Conservation (phyloP, 2,329 filamentous ascomycete genomes). For the Nemania sp. region DNA sequence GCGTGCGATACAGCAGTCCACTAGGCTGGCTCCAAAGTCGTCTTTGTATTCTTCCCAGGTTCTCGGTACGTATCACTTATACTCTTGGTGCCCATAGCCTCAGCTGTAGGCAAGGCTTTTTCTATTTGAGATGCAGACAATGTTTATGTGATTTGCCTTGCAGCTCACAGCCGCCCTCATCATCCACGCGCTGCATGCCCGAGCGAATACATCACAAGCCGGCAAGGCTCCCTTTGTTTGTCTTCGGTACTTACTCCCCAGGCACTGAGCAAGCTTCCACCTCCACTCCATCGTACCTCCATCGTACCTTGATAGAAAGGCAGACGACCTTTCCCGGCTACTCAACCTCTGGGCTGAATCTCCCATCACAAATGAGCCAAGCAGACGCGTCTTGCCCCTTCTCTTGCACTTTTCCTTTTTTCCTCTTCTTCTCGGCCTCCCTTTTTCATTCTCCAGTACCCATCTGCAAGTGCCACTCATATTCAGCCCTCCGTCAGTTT, state of each 20-base stretch:
- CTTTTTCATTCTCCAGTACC: not conserved
- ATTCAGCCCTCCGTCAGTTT: not conserved
- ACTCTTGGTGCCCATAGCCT: not conserved
- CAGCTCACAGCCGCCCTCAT: not conserved
- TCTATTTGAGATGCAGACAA: not conserved
- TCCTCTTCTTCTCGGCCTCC: not conserved
- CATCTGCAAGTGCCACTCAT: not conserved
- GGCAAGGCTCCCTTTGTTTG: not conserved
- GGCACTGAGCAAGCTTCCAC: not conserved
- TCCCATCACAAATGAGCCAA: not conserved
- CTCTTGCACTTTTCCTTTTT: not conserved
- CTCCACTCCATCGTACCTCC: not conserved
- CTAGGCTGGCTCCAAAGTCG: too few relatives aligned
- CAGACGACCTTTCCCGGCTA: not conserved
- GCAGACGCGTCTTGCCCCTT: not conserved
- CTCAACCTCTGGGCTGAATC: not conserved
- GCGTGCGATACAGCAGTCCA: too few relatives aligned
- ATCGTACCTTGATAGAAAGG: not conserved
- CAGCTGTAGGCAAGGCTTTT: too few relatives aligned
- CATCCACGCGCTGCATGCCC: not conserved
- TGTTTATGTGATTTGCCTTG: not conserved
- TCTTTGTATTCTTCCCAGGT: too few relatives aligned
- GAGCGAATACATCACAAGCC: not conserved
- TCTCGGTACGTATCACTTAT: too few relatives aligned
- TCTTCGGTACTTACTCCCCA: not conserved